These are phyloP conservation scores for Lithospermum erythrorhizon DNA, from an alignment of 257 asterid genomes.

Conservation along the genomic window DNA sequence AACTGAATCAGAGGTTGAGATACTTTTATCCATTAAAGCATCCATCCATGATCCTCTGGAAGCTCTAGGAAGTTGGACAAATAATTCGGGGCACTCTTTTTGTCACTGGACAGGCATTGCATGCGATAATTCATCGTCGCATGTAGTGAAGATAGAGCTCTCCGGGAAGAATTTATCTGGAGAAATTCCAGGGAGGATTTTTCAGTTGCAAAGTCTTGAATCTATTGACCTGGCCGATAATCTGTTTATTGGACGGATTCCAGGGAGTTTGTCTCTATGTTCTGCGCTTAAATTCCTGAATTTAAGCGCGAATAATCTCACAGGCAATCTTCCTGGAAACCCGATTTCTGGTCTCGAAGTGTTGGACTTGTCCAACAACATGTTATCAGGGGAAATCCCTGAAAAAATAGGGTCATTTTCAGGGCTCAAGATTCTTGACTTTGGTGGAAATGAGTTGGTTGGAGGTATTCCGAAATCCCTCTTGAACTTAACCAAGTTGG, in stretches of 20 bases:
- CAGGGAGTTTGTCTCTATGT: conserved; percentile 24
- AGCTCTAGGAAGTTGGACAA: conserved; percentile 42
- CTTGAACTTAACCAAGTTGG: conserved; percentile 40
- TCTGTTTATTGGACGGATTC: conserved; percentile 51
- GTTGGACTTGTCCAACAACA: conserved; percentile 62
- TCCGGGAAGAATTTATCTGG: conserved; percentile 58
- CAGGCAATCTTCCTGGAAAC: conserved; percentile 38
- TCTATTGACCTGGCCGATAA: conserved; percentile 56
- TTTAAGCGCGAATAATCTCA: conserved; percentile 62
- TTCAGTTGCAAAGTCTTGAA: conserved; percentile 39
- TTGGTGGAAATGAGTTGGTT: conserved; percentile 60
- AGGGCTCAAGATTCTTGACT: conserved; percentile 44
- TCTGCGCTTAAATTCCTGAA: conserved; percentile 44
- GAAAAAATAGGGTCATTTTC: conserved; percentile 41
- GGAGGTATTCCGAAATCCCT: conserved; percentile 52
- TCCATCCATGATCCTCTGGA: conserved; percentile 39
- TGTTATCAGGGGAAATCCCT: conserved; percentile 57
- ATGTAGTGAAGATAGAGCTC: conserved; percentile 47
- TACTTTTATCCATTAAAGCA: conserved; percentile 41
- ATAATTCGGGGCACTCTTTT: conserved; percentile 26
- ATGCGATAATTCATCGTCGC: conserved; percentile 39
- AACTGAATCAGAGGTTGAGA: conserved; percentile 24
- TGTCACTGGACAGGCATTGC: conserved; percentile 71
- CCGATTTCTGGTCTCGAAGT: conserved; percentile 36
- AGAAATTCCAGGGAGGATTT: conserved; percentile 28